Conservation (phyloP, 176 grass and related monocot species). For the Themeda triandra region DNA sequence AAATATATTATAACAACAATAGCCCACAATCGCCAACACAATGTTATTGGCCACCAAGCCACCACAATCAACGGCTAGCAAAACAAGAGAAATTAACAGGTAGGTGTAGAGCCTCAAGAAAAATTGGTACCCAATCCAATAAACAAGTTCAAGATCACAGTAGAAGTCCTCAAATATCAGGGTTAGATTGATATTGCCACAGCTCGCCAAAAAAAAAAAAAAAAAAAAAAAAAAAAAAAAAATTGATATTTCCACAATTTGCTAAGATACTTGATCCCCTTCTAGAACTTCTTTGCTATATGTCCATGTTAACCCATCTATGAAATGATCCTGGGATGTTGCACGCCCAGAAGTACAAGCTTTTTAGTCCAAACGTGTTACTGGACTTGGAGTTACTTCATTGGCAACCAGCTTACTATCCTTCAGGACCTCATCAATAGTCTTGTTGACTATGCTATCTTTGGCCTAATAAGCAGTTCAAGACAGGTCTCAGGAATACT, state of each 20-base stretch:
- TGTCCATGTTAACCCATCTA: not conserved
- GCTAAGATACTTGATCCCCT: not conserved
- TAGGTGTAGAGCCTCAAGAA: not conserved
- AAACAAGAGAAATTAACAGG: not conserved
- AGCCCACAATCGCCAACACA: not conserved
- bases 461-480: conserved; percentile 30
- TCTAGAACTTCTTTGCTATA: not conserved
- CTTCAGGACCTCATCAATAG: conserved; percentile 35
- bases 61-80: no score
- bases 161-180: not conserved
- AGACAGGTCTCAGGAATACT: not conserved
- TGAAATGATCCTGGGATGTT: not conserved
- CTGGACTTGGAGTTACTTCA: not conserved
- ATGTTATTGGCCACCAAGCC: not conserved
- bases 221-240: no score
- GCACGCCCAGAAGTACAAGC: not conserved
- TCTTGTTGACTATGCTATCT: conserved; percentile 39
- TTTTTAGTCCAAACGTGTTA: not conserved
- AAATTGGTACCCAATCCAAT: not conserved
- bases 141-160: not conserved
- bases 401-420: not conserved
- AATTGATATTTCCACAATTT: no score
- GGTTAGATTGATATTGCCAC: not conserved
- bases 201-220: no score
- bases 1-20: no score